These are phyloP conservation scores for Micromonas commoda DNA, from an alignment of 139 green algal genomes.

Conservation along the genomic window DNA sequence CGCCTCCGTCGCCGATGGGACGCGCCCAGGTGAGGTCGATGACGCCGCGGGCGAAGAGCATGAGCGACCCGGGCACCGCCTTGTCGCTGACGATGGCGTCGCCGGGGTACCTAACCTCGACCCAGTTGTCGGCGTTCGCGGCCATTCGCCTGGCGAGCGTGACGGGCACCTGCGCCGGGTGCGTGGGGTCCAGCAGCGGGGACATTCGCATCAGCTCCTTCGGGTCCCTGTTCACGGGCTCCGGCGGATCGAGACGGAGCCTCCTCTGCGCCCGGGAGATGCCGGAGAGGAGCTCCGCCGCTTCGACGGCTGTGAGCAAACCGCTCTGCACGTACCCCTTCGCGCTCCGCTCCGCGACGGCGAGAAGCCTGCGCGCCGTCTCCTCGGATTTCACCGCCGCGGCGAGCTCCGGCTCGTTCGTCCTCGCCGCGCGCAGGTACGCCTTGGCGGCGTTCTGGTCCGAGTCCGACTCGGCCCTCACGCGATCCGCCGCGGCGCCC, in stretches of 20 bases:
- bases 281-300: not conserved
- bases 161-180: not conserved
- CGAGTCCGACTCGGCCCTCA: not conserved
- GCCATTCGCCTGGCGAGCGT: no score
- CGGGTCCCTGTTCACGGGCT: not conserved
- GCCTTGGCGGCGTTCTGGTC: not conserved
- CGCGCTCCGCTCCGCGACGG: not conserved
- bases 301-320: not conserved
- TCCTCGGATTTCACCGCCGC: not conserved
- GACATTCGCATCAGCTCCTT: not conserved
- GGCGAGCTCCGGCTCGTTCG: not conserved
- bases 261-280: not conserved
- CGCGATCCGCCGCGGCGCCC: not conserved
- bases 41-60: conserved; percentile 14
- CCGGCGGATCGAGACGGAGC: not conserved
- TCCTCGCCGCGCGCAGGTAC: not conserved
- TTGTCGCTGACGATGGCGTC: not conserved
- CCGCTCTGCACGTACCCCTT: not conserved
- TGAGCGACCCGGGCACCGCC: not conserved
- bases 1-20: not conserved
- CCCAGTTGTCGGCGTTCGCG: no score
- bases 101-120: no score
- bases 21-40: conserved; percentile 8
- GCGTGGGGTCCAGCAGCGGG: not conserved
- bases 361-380: not conserved